phyloP scores from a whole-genome alignment of 108 stramenopile species.

The Nitzschia inconspicua region DNA sequence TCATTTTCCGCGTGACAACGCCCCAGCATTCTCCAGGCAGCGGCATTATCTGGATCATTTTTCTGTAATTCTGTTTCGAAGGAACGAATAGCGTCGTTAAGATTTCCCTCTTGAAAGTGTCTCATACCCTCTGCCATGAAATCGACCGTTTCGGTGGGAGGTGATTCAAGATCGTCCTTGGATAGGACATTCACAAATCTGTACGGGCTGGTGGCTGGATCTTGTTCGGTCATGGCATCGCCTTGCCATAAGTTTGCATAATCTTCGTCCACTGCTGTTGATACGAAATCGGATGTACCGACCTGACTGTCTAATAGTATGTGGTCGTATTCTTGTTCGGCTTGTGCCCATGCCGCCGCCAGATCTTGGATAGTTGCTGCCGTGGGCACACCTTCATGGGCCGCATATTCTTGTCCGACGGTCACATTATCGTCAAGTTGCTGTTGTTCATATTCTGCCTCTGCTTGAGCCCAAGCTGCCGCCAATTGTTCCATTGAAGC shows the following conservation, averaged over 20 bases:
- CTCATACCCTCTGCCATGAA: constrained; percentile 75
- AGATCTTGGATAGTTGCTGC: constrained; percentile 70
- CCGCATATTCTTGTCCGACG: not conserved
- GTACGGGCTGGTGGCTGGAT: constrained; percentile 15
- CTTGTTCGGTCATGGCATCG: not conserved
- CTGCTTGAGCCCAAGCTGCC: not conserved
- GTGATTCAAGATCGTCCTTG: constrained; percentile 15
- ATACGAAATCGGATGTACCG: not conserved
- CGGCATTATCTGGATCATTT: constrained; percentile 63
- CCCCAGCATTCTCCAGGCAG: constrained; percentile 92
- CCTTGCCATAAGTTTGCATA: constrained; percentile 31
- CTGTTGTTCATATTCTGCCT: constrained; percentile 9
- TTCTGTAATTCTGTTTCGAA: constrained; percentile 88
- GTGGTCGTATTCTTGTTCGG: constrained; percentile 60
- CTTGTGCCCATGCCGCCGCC: constrained; percentile 77
- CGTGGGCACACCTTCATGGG: not conserved
- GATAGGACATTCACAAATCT: constrained; percentile 16
- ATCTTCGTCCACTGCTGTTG: constrained; percentile 15
- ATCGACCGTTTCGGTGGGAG: constrained; percentile 25
- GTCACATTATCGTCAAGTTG: constrained; percentile 18
- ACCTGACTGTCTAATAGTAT: constrained; percentile 36
- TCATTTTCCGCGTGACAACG: constrained; percentile 93
- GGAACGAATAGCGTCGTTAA: constrained; percentile 74
- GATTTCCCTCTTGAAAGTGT: constrained; percentile 73
- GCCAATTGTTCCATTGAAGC: constrained; percentile 50